phyloP scores from a whole-genome alignment of 345 rosid species.

The Streptanthus diversifolius region DNA sequence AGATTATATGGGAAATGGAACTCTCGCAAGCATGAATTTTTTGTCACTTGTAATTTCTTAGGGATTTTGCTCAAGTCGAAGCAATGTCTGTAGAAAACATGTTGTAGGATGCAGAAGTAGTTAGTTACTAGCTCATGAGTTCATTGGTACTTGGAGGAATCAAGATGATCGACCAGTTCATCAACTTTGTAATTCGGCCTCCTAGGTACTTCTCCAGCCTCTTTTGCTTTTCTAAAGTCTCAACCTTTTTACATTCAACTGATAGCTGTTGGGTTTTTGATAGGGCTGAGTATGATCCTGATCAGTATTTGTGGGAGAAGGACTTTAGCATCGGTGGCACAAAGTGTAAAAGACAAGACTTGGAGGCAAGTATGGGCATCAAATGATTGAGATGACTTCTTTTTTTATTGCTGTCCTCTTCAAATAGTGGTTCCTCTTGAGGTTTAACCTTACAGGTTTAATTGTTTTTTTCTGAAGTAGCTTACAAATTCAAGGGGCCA shows the following conservation, averaged over 20 bases:
- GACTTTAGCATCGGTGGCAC: slow-evolving; percentile 80
- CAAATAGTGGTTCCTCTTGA: not conserved
- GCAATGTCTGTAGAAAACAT: slow-evolving; percentile 20
- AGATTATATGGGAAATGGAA: slow-evolving; percentile 9
- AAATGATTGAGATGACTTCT: not conserved
- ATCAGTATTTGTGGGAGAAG: slow-evolving; percentile 83
- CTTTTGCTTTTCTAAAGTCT: slow-evolving; percentile 6
- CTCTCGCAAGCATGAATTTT: slow-evolving; percentile 21
- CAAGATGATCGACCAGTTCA: slow-evolving; percentile 92
- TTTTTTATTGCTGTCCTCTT: slow-evolving; percentile 4
- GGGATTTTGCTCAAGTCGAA: slow-evolving; percentile 1
- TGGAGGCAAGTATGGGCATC: slow-evolving; percentile 84
- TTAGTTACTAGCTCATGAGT: slow-evolving; percentile 27
- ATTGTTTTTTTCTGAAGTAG: slow-evolving; percentile 42
- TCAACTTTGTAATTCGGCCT: slow-evolving; percentile 96
- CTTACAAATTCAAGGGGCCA: slow-evolving; percentile 80
- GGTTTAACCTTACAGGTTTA: slow-evolving; percentile 16
- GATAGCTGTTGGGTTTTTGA: slow-evolving; percentile 5
- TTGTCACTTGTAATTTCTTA: slow-evolving; percentile 14
- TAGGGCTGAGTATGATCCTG: slow-evolving; percentile 94
- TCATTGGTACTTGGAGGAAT: slow-evolving; percentile 26
- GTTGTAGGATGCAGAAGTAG: slow-evolving; percentile 1
- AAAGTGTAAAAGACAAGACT: slow-evolving; percentile 77
- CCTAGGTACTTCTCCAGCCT: slow-evolving; percentile 57
- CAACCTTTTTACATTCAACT: slow-evolving; percentile 7